Base-by-base conservation (phyloP, 257 asterid genomes). In the Nicotiana paniculata region DNA sequence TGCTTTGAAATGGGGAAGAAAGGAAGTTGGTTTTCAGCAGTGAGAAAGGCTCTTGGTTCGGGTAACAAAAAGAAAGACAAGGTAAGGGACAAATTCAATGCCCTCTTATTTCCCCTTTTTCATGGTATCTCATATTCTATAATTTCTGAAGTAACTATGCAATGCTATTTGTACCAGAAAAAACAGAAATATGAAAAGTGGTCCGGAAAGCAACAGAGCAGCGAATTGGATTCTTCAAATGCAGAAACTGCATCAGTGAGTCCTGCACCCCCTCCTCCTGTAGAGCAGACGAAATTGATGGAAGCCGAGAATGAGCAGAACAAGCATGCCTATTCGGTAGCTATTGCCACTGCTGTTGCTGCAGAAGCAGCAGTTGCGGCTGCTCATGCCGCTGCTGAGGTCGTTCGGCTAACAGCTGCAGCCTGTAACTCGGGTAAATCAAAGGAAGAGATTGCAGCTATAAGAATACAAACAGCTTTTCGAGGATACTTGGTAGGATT, bases 341-440 rank as follows among this genome's bases (percentile, higher is more conserved):
- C 95, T 65, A 65, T 93, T 64, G 93, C 91, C 58, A 92, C 97
- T 3, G 93, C 98, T 21, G 86, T 87, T 89, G 97, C 98, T 61
- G 97, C 97, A 55, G 98, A 93, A 85, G 97, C 96, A 3, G 97
- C 97, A 9, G 93, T 92, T 75, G 96, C 96, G 3, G 97, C 97
- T 5, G 95, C 97, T 62, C 90, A 93, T 77, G 97, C 97, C 10
- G 97, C 97, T 76, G 97, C 93, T 2, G 97, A 92, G 90, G 96
- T 92, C 66, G 97, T 90, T 58, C 92, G 97, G 7, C 91, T 93
- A 81, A 92, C 97, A 3, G 68, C 93, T 37, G 90, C 89, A 12
- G 88, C 90, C 59, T 86, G 85, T 64, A 67, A 81, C 85, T 35
- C 82, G 59, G 88, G 90, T 53, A 88, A 86, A 85, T 82, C 97